phyloP scores from a whole-genome alignment of 2,329 filamentous ascomycete genomes.

The Fusarium beomiforme region DNA sequence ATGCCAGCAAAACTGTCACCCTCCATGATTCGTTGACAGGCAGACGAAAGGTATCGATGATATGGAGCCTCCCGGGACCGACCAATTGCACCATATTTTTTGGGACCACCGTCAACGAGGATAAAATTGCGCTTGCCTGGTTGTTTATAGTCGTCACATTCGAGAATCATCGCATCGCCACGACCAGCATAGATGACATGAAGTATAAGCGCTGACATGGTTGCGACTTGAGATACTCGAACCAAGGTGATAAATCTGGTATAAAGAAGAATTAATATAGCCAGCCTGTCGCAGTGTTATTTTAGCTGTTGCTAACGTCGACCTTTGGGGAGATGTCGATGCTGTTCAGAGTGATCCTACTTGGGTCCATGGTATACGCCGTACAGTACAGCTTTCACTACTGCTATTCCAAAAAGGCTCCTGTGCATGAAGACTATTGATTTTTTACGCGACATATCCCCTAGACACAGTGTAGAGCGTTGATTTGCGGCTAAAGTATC shows the following conservation, averaged over 20 bases:
- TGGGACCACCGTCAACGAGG: not conserved
- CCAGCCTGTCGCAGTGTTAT: not conserved
- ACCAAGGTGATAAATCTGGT: too few relatives aligned
- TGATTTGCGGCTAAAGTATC: not conserved
- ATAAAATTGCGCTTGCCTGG: not conserved
- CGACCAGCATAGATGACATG: not conserved
- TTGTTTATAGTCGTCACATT: not conserved
- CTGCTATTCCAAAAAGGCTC: not conserved
- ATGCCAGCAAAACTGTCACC: not conserved
- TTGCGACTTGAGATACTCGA: too few relatives aligned
- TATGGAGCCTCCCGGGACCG: not conserved
- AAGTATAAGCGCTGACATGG: not conserved
- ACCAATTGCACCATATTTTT: not conserved
- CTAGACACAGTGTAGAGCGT: not conserved
- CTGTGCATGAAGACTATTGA: not conserved
- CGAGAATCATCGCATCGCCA: not conserved
- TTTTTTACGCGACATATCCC: not conserved
- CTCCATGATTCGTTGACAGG: accelerated
- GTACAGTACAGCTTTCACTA: not conserved
- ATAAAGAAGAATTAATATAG: too few relatives aligned
- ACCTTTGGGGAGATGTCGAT: too few relatives aligned
- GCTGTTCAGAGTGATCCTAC: too few relatives aligned
- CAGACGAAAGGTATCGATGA: not conserved
- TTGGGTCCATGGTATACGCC: not conserved
- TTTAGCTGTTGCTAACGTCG: not conserved